Base-by-base conservation (phyloP, 2,329 filamentous ascomycete species). In the Fusarium stilboides region DNA sequence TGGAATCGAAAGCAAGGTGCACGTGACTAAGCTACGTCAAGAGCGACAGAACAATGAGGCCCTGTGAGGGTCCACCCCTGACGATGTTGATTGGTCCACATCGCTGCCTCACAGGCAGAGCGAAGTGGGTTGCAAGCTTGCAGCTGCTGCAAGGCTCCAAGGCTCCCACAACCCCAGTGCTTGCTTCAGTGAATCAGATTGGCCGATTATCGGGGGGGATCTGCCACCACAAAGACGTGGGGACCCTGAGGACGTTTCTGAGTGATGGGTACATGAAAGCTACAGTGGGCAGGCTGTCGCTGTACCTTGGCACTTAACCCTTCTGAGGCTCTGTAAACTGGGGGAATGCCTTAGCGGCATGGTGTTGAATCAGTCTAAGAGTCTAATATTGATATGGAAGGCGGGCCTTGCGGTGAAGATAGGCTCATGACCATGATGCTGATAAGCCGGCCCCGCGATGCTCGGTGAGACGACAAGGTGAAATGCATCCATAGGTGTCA, bases 361-460 rank as follows among this genome's bases (percentile, higher is more conserved):
- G 22, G 40, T 33, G 20, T 26, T 39, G 50, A 46, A 34, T 47
- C 62, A 51, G 60, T 55, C 45, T 33, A 43, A 17, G 55, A 43
- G 62, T 37, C 43, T 42, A 24, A 46, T 13, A 31, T 33, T 44
- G 31, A 57, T 37, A 40, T 31, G n/a, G 40, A 62, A 51, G 61
- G 59, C 34, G 45, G 65, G 49, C 49, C n/a, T 52, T 67, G 47
- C 57, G 66, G 67, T 69, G 61, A 63, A 42, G 37, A 52, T 62
- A 58, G 60, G 12, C 62, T 53, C 68, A 70, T 73, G 71, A 44
- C 57, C 68, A 46, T 68, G 59, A 39, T 45, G 42, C 42, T 68
- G 73, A 70, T 76, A 74, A 70, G 62, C 46, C 49, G 19, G 39
- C 58, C 62, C 61, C 58, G 54, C 71, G 57, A 58, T 71, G 45